Base-by-base conservation (phyloP, 768 basidiomycete genomes). In the Mycena belliarum region DNA sequence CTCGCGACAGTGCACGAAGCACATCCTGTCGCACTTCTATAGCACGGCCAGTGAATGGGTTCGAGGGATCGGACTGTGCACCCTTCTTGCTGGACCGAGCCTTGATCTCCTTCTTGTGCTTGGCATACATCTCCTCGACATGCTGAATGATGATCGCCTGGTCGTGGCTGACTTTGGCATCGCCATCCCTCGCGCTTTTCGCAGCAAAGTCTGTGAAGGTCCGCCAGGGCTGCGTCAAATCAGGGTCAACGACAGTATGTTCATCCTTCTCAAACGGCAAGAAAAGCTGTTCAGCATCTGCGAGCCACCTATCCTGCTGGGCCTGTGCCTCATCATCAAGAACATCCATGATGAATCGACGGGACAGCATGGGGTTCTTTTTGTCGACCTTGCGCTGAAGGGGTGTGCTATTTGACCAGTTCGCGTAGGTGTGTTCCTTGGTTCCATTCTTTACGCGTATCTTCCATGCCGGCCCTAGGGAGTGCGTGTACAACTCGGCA, bases 1-100 rank as follows among this genome's bases (percentile, higher is more conserved):
- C 61, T 46, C 67, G 66, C 2, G 84, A 82, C 26, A 81, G 62
- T 5, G 57, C 45, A 18, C 83, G 76, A 6, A 83, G 65, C 12
- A 69, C 63, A 57, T 85, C 81, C 59, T 85, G 83, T 8, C 83
- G 74, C 11, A 47, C 46, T 61, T 80, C 75, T 48, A 84, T 84
- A 1, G 69, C 65, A 7, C 68, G 65, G 0, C 59, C 57, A 3
- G 78, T 76, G 63, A 83, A 82, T 9, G 40, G n/a, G 42, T 65
- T 52, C 41, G 29, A n/a, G 11, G 28, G 24, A 26, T 24, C 18
- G 41, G n/a, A 20, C 18, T 43, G 44, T 5, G 32, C 12, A 18
- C 23, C 11, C 16, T 2, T 8, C 4, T 9, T 25, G 4, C 40
- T 37, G 11, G 10, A 15, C 21, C 11, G 12, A 14, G 25, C 1